Conservation (phyloP, 441 rosid species). For the Pelargonium australe region DNA sequence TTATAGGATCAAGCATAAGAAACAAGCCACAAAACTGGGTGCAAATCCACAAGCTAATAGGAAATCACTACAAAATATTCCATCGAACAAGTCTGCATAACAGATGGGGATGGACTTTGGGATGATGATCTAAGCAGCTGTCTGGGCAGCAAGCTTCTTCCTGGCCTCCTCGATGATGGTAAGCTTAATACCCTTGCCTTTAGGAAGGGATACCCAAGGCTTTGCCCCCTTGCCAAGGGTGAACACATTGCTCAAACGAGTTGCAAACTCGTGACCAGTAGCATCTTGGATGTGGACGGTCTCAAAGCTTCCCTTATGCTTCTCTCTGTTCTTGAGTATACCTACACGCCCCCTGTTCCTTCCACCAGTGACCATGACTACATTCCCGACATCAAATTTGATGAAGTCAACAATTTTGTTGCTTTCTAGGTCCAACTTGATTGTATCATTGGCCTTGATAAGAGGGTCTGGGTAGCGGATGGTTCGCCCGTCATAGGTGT, state of each 20-base stretch:
- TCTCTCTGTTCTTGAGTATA: neutral
- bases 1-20: neutral
- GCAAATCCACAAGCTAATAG: neutral
- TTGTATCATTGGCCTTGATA: conserved; percentile 2
- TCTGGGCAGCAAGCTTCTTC: conserved; percentile 1
- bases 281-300: conserved; percentile 1
- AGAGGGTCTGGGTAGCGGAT: conserved; percentile 7
- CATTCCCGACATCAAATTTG: neutral
- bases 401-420: conserved; percentile 4
- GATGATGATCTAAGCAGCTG: neutral
- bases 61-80: conserved; percentile 1
- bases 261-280: neutral
- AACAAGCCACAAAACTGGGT: conserved; percentile 2
- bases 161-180: neutral
- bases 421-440: conserved; percentile 1
- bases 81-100: neutral
- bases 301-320: neutral
- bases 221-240: neutral
- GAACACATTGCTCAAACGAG: neutral
- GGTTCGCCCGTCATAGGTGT: neutral
- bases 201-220: conserved; percentile 2
- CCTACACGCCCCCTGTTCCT: conserved; percentile 1
- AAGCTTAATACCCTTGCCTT: conserved; percentile 4
- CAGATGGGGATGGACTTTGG: neutral
- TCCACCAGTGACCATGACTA: neutral